Percentiles rank a stretch among this genome's conserved stretches.
Conservation (phyloP, 177 flowering plant species). For the Vitis hybrid region DNA sequence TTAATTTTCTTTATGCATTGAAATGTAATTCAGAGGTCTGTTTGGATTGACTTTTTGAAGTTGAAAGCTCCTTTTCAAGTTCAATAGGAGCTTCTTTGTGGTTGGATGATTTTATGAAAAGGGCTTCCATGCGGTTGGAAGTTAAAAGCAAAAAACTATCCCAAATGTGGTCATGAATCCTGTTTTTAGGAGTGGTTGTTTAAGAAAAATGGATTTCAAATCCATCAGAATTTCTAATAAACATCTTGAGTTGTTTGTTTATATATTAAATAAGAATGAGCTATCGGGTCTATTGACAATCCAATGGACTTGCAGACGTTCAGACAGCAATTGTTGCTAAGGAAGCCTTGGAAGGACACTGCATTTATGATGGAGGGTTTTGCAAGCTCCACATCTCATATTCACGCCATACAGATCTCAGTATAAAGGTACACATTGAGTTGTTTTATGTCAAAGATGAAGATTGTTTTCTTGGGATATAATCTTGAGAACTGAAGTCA, state of each 20-base stretch:
- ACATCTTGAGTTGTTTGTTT: background rate
- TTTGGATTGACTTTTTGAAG: too few species aligned
- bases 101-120: too few species aligned
- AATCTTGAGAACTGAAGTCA: too few species aligned
- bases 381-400: slow-evolving; percentile 95
- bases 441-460: too few species aligned
- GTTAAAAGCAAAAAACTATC: too few species aligned
- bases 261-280: too few species aligned
- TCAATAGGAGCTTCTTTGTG: too few species aligned
- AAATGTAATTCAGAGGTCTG: background rate
- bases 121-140: too few species aligned
- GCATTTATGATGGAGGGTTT: slow-evolving; percentile 95
- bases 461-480: too few species aligned
- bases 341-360: slow-evolving; percentile 93
- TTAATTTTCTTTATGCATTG: background rate
- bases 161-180: too few species aligned
- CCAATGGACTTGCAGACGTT: slow-evolving; percentile 51
- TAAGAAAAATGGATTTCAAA: background rate
- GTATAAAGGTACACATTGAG: slow-evolving; percentile 62
- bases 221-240: background rate
- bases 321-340: slow-evolving; percentile 81
- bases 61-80: too few species aligned
- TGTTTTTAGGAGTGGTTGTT: background rate
- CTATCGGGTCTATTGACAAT: background rate
- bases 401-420: slow-evolving; percentile 96